Conservation (phyloP, 768 basidiomycete genomes). For the Thelephora ganbajun region DNA sequence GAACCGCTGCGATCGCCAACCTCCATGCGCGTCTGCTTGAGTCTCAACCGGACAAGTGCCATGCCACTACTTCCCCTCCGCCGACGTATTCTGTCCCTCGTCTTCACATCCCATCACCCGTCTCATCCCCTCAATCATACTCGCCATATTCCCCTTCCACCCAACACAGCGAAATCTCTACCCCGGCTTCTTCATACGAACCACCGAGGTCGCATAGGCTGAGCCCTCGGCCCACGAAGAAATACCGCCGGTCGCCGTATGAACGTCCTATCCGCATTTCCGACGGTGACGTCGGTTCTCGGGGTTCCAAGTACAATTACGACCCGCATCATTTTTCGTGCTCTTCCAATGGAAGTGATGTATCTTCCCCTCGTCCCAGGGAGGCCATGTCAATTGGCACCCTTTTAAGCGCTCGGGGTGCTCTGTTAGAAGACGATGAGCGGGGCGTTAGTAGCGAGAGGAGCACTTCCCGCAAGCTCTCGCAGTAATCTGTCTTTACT, state of each 20-base stretch:
- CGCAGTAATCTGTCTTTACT: no score
- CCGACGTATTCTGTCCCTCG: constrained; percentile 2
- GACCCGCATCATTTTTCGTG: constrained; percentile 52
- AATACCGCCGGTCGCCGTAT: constrained; percentile 49
- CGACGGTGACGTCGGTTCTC: constrained; percentile 11
- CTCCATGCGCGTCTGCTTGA: constrained; percentile 64
- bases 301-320: constrained; percentile 35
- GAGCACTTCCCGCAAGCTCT: no score
- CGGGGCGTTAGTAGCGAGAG: no score
- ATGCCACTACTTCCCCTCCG: constrained; percentile 8
- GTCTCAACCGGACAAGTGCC: constrained; percentile 22
- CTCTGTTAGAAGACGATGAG: no score
- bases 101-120: constrained; percentile 4
- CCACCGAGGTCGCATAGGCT: no score
- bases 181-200: background rate
- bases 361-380: constrained; percentile 56
- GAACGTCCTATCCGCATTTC: constrained; percentile 29
- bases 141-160: constrained; percentile 15
- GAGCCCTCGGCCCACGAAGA: constrained; percentile 17
- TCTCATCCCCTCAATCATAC: constrained; percentile 10
- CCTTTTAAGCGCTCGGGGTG: constrained; percentile 30
- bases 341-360: constrained; percentile 55
- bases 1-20: constrained; percentile 54
- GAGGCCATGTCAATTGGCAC: constrained; percentile 75
- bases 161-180: constrained; percentile 5